Evolutionary conservation across 2,329 filamentous ascomycete species (phyloP).

Genomic region (Aspergillus amoenus): DNA sequence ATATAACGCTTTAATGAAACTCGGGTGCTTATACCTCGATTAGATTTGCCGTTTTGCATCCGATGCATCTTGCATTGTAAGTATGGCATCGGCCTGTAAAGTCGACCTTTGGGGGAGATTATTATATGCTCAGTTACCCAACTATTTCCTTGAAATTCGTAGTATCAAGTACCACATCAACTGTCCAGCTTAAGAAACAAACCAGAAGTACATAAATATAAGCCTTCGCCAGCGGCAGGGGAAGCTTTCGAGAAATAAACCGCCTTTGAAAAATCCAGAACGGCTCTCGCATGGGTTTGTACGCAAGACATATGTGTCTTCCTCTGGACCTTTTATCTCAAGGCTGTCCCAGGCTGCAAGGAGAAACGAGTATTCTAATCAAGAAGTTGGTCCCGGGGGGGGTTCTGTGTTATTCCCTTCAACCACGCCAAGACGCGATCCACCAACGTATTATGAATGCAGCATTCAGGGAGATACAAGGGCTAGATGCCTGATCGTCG

Average conservation of each 20-base stretch:
- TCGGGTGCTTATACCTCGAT: too few relatives aligned
- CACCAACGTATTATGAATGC: background rate
- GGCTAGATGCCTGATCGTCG: background rate
- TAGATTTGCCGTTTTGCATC: too few relatives aligned
- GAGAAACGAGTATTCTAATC: too few relatives aligned
- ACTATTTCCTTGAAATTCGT: too few relatives aligned
- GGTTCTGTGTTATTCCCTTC: background rate
- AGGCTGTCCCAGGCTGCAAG: constrained; percentile 18
- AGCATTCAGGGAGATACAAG: background rate
- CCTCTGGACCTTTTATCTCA: constrained; percentile 21
- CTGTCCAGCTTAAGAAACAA: constrained; percentile 29
- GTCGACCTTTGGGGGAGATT: too few relatives aligned
- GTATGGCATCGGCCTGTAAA: too few relatives aligned
- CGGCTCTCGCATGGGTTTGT: constrained; percentile 38
- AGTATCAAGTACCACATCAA: background rate
- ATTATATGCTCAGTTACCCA: too few relatives aligned
- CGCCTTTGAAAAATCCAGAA: constrained; percentile 31
- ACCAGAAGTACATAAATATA: constrained; percentile 37
- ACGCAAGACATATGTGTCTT: constrained; percentile 35
- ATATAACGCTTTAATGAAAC: too few relatives aligned
- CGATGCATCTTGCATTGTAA: too few relatives aligned
- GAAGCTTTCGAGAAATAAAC: constrained; percentile 27
- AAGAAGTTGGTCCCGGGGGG: background rate
- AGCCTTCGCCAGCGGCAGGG: constrained; percentile 29
- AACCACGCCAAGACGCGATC: background rate